Evolutionary conservation across 2,329 filamentous ascomycete genomes (phyloP).

Genomic region (Pestalotiopsis fici): DNA sequence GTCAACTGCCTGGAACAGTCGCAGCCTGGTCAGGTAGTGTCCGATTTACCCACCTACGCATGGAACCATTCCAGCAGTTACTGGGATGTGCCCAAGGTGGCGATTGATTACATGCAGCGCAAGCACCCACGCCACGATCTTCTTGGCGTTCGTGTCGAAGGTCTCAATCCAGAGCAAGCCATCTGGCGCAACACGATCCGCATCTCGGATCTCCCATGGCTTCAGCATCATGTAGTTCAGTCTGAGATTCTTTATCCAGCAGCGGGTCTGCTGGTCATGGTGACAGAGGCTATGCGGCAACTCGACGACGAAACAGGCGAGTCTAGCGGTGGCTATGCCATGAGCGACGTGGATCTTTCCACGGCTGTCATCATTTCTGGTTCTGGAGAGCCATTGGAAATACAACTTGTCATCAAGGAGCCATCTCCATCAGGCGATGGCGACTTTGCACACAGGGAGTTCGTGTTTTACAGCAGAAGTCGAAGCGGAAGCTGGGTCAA

Average conservation of each 20-base stretch:
- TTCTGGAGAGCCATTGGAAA: neutral
- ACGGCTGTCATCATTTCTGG: constrained; percentile 2
- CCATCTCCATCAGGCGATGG: neutral
- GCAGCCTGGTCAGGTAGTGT: neutral
- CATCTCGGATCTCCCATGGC: constrained; percentile 15
- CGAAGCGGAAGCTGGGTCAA: neutral
- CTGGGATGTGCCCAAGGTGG: constrained; percentile 24
- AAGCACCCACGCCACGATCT: constrained; percentile 25
- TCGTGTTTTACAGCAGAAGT: constrained; percentile 6
- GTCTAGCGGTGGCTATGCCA: neutral
- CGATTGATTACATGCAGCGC: constrained; percentile 20
- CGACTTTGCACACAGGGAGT: too few relatives aligned
- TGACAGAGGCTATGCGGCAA: constrained; percentile 21
- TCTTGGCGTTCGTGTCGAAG: constrained; percentile 17
- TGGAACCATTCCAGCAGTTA: constrained; percentile 25
- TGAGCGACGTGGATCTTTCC: neutral
- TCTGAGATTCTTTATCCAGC: constrained; percentile 20
- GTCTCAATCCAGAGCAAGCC: constrained; percentile 12
- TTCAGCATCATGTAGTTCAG: constrained; percentile 19
- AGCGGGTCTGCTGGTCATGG: constrained; percentile 20
- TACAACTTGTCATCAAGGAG: constrained; percentile 1
- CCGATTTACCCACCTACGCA: constrained; percentile 28
- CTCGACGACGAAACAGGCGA: constrained; percentile 12
- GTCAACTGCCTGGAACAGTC: constrained; percentile 21
- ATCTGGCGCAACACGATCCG: constrained; percentile 26